These are phyloP conservation scores for Fistulifera pelliculosa DNA, from an alignment of 108 stramenopile species.

Conservation along the genomic window DNA sequence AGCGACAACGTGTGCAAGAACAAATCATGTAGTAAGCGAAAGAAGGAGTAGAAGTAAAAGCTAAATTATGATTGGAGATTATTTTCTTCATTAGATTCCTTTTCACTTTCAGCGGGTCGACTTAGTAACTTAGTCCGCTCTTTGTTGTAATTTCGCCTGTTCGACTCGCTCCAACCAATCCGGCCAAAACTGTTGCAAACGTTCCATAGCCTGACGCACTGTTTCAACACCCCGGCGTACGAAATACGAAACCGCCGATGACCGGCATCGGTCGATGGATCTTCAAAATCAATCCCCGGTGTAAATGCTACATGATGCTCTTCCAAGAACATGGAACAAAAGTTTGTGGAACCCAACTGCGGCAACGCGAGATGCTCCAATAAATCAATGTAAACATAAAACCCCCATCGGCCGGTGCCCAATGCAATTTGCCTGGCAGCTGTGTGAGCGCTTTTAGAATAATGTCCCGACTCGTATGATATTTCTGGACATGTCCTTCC, in stretches of 20 bases:
- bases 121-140: too few relatives aligned
- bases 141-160: slow-evolving; percentile 26
- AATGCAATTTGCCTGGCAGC: slow-evolving; percentile 32
- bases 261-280: slow-evolving; percentile 52
- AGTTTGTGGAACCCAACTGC: slow-evolving; percentile 46
- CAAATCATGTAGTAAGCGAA: too few relatives aligned
- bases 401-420: slow-evolving; percentile 83
- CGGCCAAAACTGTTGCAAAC: slow-evolving; percentile 63
- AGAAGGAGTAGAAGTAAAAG: not conserved
- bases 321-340: slow-evolving; percentile 63
- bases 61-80: too few relatives aligned
- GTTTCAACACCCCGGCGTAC: slow-evolving; percentile 76
- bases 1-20: slow-evolving; percentile 17
- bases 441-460: slow-evolving; percentile 42
- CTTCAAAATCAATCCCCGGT: slow-evolving; percentile 90
- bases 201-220: slow-evolving; percentile 48
- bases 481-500: slow-evolving; percentile 68
- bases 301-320: slow-evolving; percentile 81
- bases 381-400: slow-evolving; percentile 87
- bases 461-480: slow-evolving; percentile 44
- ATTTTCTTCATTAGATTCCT: too few relatives aligned
- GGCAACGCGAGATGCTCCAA: slow-evolving; percentile 47
- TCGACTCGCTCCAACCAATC: slow-evolving; percentile 32
- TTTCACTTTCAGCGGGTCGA: too few relatives aligned
- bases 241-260: slow-evolving; percentile 77